phyloP scores from a whole-genome alignment of 1,139 yeast species.

The Debaryomycetaceae sp. region DNA sequence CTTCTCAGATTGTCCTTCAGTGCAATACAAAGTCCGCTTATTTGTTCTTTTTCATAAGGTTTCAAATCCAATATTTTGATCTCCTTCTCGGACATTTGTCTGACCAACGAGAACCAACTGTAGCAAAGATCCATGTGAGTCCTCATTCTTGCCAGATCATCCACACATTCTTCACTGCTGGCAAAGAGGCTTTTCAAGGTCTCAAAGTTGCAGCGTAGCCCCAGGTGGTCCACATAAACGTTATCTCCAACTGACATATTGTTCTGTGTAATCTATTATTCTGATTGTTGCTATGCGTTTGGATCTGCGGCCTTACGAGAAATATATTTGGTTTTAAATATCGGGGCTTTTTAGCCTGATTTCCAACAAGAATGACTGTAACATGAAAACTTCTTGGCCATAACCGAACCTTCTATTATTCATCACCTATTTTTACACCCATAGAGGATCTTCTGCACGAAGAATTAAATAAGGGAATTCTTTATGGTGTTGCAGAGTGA shows the following conservation, averaged over 20 bases:
- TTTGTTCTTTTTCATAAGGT: neutral
- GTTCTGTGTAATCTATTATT: no score
- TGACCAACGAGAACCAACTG: neutral
- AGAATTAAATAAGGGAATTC: neutral
- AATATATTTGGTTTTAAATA: no score
- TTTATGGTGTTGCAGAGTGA: neutral
- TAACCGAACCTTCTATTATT: neutral
- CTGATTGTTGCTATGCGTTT: no score
- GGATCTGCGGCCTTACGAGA: no score
- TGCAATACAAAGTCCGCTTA: neutral
- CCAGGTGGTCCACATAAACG: neutral
- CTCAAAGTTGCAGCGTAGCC: neutral
- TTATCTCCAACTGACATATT: no score
- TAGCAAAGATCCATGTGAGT: neutral
- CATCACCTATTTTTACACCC: neutral
- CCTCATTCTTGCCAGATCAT: neutral
- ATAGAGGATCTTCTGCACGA: neutral
- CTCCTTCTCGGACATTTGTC: neutral
- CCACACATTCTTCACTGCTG: slow-evolving; percentile 1
- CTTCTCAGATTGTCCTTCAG: slow-evolving; percentile 3
- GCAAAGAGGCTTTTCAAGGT: neutral
- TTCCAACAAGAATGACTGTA: no score
- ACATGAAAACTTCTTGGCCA: no score
- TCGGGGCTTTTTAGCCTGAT: no score
- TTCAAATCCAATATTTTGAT: neutral